phyloP scores from a whole-genome alignment of 495 filamentous ascomycete genomes.

The Aspergillus nidulans region DNA sequence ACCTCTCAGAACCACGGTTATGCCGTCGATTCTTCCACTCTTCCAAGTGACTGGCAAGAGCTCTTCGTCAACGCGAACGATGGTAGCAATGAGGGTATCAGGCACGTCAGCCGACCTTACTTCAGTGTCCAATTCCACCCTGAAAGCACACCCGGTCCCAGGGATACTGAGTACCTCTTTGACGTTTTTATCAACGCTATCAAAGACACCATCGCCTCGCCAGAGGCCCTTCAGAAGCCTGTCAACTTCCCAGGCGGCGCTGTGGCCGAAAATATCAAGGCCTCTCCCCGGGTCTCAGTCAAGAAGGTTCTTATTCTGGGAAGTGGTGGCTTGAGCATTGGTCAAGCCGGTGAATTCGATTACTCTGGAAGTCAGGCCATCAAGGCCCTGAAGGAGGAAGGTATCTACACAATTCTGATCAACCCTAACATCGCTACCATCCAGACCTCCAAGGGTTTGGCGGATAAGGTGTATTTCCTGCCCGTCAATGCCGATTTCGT shows the following conservation, averaged over 20 bases:
- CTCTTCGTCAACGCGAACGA: conserved; percentile 98
- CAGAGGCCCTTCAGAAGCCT: conserved; percentile 58
- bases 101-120: conserved; percentile 77
- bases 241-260: conserved; percentile 84
- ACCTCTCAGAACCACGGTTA: conserved; percentile 98
- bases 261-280: conserved; percentile 66
- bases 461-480: conserved; percentile 98
- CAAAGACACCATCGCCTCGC: conserved; percentile 56
- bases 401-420: conserved; percentile 90
- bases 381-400: conserved; percentile 96
- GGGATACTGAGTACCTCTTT: conserved; percentile 95
- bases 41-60: conserved; percentile 80
- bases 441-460: conserved; percentile 91
- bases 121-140: conserved; percentile 99
- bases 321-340: conserved; percentile 93
- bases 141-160: conserved; percentile 89
- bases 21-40: conserved; percentile 74
- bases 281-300: conserved; percentile 72
- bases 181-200: conserved; percentile 93
- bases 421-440: conserved; percentile 99
- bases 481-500: conserved; percentile 96
- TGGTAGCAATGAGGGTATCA: conserved; percentile 94
- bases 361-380: conserved; percentile 92
- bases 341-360: conserved; percentile 97
- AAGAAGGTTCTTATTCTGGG: conserved; percentile 98